Base-by-base conservation (phyloP, 2,329 filamentous ascomycete genomes). In the Chaetomium strumarium region DNA sequence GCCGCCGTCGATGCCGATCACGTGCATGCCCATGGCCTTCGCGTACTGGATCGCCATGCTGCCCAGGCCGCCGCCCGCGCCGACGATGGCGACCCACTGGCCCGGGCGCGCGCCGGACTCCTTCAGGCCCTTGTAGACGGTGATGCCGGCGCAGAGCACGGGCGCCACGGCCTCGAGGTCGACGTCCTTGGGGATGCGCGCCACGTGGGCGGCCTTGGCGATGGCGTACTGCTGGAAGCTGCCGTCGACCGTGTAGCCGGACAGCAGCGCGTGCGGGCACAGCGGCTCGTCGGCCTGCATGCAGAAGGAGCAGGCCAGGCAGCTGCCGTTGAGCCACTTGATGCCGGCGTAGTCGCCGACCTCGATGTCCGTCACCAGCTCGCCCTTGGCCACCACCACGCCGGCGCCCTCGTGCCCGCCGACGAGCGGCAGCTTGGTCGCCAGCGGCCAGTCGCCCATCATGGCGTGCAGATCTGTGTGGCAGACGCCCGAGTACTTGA, bases 201-300 rank as follows among this genome's bases (percentile, higher is more conserved):
- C 88, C 14, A 93, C 83, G 70, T 95, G 88, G 16, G 86, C 82
- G 14, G 90, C 90, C 71, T 95, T 95, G 61, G 84, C 90, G 61
- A 96, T 81, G 68, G 81, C 83, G 75, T 95, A 96, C 75, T 96
- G 84, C 76, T 96, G 91, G 80, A 96, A 96, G 39, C 85, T 84
- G 31, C 91, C 91, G 68, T 96, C 88, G 67, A 96, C 90, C 5
- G 89, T 95, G 79, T 95, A 96, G 52, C 92, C 92, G 1, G 90
- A 95, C 38, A 96, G 80, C 34, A 79, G 73, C 24, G 88, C 82
- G 55, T 87, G 75, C 14, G 79, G 70, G 74, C 92, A 97, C 6
- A 96, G 84, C 2, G 89, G 85, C 74, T 96, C 91, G 62, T 95
- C 87, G 44, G 81, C 70, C 62, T 83, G 78, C 66, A 86, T 83